A percentile compares a stretch with the other conserved stretches of the same genome.
Conservation (phyloP, 352 stramenopile genomes). For the Phytophthora constricta region DNA sequence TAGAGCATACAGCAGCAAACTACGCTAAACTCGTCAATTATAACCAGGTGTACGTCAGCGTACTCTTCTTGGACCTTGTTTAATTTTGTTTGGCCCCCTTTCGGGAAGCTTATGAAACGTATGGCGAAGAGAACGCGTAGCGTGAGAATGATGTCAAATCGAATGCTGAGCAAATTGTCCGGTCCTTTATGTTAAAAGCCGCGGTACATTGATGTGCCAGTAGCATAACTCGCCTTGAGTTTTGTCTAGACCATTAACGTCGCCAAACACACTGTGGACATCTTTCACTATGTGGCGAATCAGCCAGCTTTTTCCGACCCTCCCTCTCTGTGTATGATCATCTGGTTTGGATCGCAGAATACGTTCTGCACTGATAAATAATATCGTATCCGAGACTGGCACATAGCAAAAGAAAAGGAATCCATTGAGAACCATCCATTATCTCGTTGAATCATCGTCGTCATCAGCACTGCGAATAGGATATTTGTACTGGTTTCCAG, state of each 20-base stretch:
- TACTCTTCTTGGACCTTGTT: slow-evolving; percentile 2
- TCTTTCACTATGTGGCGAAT: slow-evolving; percentile 7
- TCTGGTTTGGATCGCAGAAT: too few species aligned
- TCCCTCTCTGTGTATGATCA: background rate
- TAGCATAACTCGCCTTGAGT: slow-evolving; percentile 2
- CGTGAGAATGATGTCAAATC: background rate
- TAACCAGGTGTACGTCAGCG: slow-evolving; percentile 4
- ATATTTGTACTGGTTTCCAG: too few species aligned
- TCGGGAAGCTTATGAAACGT: background rate
- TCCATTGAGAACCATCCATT: too few species aligned
- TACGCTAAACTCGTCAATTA: slow-evolving; percentile 21
- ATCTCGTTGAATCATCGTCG: too few species aligned
- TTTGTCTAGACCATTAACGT: background rate
- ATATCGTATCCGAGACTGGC: too few species aligned
- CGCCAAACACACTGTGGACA: slow-evolving; percentile 2
- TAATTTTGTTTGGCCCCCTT: background rate
- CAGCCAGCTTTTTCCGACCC: background rate
- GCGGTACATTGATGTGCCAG: slow-evolving; percentile 11
- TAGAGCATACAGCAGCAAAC: slow-evolving; percentile 19
- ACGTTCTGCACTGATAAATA: too few species aligned
- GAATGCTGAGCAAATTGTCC: slow-evolving; percentile 3
- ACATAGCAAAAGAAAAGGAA: too few species aligned
- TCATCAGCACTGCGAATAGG: too few species aligned
- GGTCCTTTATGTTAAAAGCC: slow-evolving; percentile 11
- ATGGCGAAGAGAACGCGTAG: background rate